Evolutionary conservation across 2,329 filamentous ascomycete species (phyloP), one percentile per base, ranked within the genome.

Genomic region (Fusarium sterilihyphosum): DNA sequence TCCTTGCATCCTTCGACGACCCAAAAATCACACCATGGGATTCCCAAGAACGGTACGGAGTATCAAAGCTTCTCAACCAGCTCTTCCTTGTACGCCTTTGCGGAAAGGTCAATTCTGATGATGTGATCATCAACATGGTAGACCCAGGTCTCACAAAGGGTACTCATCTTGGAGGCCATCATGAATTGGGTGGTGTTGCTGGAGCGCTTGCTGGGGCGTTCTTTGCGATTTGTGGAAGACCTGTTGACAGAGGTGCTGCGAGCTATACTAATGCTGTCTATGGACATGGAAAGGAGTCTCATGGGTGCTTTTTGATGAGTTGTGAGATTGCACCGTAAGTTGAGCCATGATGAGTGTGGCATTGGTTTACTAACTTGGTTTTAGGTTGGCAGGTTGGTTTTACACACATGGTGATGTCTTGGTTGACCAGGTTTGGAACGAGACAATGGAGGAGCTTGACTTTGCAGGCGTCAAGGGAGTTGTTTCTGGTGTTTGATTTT

Each of bases 221-320:
- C 20, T 53, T 72, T 14, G 54, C 64, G 3, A 4, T 82, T 10
- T 70, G 76, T 2, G 84, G 75, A 0, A 79, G 84, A 26, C 80
- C 73, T 8, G 40, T 81, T 18, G 77, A 80, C 11, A 81, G 83
- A 10, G 88, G 85, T 10, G 86, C 86, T 3, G 84, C 82, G 52
- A 85, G 83, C 0, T 88, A 86, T 72, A 64, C 88, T 2, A 85
- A 89, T 74, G 87, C 87, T 1, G 80, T 78, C 0, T 80, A 85
- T 2, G 79, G 81, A 0, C 83, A 88, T 61, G 87, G 87, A 0
- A 82, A 81, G 49, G 86, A 88, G 74, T 85, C 85, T 1, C 88
- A 90, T 73, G 87, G 87, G 0, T 86, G 84, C 50, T 88, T 86
- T 67, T 46, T 88, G 2, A 86, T 85, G 82, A 84, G 84, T 54